Evolutionary conservation across 129 eudicot species (phyloP).

Genomic region (Rutidosis leptorrhynchoides): DNA sequence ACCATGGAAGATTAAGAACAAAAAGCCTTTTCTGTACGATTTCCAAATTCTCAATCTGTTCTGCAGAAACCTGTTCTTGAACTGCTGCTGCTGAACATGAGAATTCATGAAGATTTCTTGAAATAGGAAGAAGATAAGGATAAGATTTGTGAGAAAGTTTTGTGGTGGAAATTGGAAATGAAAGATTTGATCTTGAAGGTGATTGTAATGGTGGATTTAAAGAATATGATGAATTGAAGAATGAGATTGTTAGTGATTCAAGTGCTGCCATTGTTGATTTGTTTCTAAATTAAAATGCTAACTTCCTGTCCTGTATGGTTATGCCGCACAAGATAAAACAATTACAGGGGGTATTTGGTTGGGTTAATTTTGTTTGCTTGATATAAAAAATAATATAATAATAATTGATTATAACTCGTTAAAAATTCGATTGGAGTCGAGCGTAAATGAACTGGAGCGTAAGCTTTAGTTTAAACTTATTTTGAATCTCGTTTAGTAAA

Average conservation of each 20-base stretch:
- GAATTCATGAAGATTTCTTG: conserved; percentile 29
- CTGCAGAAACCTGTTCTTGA: conserved; percentile 24
- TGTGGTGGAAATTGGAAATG: conserved; percentile 30
- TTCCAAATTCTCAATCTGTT: conserved; percentile 26
- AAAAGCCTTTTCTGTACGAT: conserved; percentile 48
- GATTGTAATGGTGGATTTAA: conserved; percentile 33
- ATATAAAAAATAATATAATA: too few relatives aligned
- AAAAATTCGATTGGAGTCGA: too few relatives aligned
- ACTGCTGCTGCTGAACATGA: conserved; percentile 30
- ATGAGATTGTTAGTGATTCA: conserved; percentile 40
- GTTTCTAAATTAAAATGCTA: neutral
- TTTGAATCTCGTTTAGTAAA: too few relatives aligned
- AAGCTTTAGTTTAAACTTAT: too few relatives aligned
- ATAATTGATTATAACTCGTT: too few relatives aligned
- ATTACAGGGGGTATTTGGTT: too few relatives aligned
- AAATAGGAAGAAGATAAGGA: conserved; percentile 20
- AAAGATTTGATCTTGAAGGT: conserved; percentile 23
- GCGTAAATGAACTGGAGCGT: too few relatives aligned
- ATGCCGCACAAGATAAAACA: neutral
- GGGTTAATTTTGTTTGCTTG: too few relatives aligned
- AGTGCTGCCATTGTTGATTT: conserved; percentile 48
- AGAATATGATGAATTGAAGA: conserved; percentile 30
- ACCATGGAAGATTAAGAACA: conserved; percentile 86
- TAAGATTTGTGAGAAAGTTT: conserved; percentile 32
- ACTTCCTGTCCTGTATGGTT: neutral